phyloP scores from a whole-genome alignment of 169 alveolate species.

The Theileria orientalis region DNA sequence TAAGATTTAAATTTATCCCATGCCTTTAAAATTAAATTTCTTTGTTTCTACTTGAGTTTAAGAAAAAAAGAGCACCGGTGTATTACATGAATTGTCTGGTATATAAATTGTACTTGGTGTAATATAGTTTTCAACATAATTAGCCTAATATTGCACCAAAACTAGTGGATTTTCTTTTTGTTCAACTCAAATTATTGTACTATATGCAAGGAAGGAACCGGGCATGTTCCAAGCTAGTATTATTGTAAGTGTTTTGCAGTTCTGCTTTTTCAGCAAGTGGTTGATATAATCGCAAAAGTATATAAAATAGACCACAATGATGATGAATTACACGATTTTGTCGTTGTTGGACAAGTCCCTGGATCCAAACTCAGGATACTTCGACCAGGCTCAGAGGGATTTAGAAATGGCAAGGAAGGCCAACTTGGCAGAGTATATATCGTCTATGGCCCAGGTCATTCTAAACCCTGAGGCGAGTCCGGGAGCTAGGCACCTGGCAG shows the following conservation, averaged over 20 bases:
- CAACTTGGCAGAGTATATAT: constrained; percentile 71
- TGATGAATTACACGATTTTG: constrained; percentile 63
- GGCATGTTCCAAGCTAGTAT: constrained; percentile 5
- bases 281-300: background rate
- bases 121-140: too few relatives aligned
- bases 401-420: constrained; percentile 66
- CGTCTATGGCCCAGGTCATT: constrained; percentile 72
- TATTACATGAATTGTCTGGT: too few relatives aligned
- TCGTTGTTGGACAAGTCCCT: constrained; percentile 67
- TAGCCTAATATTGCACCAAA: too few relatives aligned
- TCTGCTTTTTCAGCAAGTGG: background rate
- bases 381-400: constrained; percentile 72
- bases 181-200: background rate
- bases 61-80: too few relatives aligned
- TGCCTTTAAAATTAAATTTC: too few relatives aligned
- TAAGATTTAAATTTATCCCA: too few relatives aligned
- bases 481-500: constrained; percentile 82
- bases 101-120: too few relatives aligned
- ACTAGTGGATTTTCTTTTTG: too few relatives aligned
- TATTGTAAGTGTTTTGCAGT: background rate
- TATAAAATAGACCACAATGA: constrained; percentile 3
- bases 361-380: constrained; percentile 68
- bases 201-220: constrained; percentile 1
- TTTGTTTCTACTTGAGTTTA: too few relatives aligned
- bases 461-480: constrained; percentile 69